phyloP scores from a whole-genome alignment of 2,329 filamentous ascomycete genomes.

The Fusarium pilosicola region DNA sequence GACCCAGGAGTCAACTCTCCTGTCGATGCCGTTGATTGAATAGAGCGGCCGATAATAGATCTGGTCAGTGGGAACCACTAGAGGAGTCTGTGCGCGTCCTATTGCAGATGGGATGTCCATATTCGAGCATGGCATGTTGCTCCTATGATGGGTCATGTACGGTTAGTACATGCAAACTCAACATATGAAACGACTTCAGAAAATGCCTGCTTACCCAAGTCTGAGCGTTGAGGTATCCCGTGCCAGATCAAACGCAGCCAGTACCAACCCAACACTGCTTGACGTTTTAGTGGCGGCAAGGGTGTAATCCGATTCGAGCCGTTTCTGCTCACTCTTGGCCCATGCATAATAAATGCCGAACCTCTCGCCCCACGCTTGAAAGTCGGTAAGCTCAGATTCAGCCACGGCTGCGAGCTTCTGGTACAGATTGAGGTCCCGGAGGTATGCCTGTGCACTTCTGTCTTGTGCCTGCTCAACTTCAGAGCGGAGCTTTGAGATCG shows the following conservation, averaged over 20 bases:
- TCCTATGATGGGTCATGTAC: background rate
- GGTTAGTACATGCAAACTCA: background rate
- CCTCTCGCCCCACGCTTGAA: background rate
- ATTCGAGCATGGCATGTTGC: background rate
- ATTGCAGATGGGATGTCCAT: background rate
- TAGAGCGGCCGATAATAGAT: background rate
- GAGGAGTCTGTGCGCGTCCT: background rate
- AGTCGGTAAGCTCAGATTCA: background rate
- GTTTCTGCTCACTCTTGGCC: background rate
- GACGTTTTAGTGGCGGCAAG: background rate
- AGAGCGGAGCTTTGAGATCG: background rate
- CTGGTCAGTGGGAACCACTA: background rate
- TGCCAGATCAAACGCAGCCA: background rate
- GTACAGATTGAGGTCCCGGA: background rate
- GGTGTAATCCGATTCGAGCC: background rate
- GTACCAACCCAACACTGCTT: background rate
- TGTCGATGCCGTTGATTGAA: background rate
- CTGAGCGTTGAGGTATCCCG: background rate
- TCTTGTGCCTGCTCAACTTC: background rate
- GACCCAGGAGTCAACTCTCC: background rate
- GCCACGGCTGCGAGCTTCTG: background rate
- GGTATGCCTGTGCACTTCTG: background rate
- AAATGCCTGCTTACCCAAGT: background rate
- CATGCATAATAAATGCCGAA: background rate
- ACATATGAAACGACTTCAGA: fast-evolving